A percentile compares a stretch with the other conserved stretches of the same genome.
phyloP scores from a whole-genome alignment of 768 basidiomycete genomes.

The Hebeloma cylindrosporum region DNA sequence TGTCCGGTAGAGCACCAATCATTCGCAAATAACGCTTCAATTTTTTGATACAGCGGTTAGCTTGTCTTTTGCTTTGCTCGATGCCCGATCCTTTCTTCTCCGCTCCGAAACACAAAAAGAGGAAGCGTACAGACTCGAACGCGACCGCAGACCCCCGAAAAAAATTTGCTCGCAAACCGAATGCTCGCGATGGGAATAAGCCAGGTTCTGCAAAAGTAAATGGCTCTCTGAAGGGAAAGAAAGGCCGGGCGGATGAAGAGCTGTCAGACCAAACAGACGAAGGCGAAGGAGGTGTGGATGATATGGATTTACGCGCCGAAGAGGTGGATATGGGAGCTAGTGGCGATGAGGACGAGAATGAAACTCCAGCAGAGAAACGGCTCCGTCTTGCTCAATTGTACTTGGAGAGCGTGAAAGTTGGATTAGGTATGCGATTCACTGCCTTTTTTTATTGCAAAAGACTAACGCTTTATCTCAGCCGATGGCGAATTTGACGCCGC shows the following conservation, averaged over 20 bases:
- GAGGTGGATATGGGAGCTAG: slow-evolving; percentile 56
- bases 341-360: slow-evolving; percentile 82
- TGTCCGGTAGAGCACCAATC: too few relatives aligned
- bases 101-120: slow-evolving; percentile 56
- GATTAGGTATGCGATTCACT: slow-evolving; percentile 49
- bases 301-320: slow-evolving; percentile 66
- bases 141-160: slow-evolving; percentile 25
- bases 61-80: not conserved
- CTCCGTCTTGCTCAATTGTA: slow-evolving; percentile 89
- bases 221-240: slow-evolving; percentile 24
- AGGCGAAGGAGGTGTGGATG: slow-evolving; percentile 58
- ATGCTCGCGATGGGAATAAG: slow-evolving; percentile 20
- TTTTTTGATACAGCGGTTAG: not conserved
- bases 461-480: slow-evolving; percentile 36
- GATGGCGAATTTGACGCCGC: slow-evolving; percentile 95
- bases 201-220: slow-evolving; percentile 22
- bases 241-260: slow-evolving; percentile 55
- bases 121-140: slow-evolving; percentile 49
- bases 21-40: slow-evolving; percentile 19
- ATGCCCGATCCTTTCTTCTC: slow-evolving; percentile 90
- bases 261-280: slow-evolving; percentile 63
- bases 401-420: slow-evolving; percentile 79
- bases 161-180: slow-evolving; percentile 27
- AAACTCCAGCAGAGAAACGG: slow-evolving; percentile 93
- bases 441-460: not conserved